These are phyloP conservation scores for Vitis rotundifolia DNA, from an alignment of 164 flowering plant genomes.

Conservation along the genomic window DNA sequence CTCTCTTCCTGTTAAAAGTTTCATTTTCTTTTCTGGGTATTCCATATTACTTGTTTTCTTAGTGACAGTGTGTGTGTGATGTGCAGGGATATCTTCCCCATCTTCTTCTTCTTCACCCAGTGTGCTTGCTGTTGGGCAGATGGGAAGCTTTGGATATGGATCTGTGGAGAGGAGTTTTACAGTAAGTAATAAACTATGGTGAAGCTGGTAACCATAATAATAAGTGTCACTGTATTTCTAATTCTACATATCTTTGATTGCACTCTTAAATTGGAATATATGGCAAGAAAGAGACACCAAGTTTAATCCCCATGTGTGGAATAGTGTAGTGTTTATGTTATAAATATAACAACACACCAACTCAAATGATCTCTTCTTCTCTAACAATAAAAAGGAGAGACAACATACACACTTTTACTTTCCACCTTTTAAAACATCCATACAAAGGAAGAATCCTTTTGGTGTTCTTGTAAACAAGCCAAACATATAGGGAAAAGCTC, in stretches of 20 bases:
- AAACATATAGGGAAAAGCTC: no score
- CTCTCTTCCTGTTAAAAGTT: no score
- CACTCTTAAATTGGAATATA: not conserved
- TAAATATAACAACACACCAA: not conserved
- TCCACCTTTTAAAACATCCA: slow-evolving; percentile 2
- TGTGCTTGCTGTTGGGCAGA: slow-evolving; percentile 44
- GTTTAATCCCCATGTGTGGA: not conserved
- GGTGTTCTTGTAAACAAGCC: not conserved
- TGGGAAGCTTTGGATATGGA: slow-evolving; percentile 60
- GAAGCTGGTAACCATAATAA: not conserved
- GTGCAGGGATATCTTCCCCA: slow-evolving; percentile 37
- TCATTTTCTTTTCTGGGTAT: not conserved
- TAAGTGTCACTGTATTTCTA: not conserved
- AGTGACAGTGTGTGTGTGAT: slow-evolving; percentile 2
- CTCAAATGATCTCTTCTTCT: not conserved
- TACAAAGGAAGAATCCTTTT: not conserved
- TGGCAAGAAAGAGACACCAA: not conserved
- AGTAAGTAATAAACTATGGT: slow-evolving; percentile 40
- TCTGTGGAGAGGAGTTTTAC: slow-evolving; percentile 72
- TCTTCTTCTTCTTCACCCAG: slow-evolving; percentile 39
- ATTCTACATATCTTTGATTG: not conserved
- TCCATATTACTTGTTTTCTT: not conserved
- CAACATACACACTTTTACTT: not conserved
- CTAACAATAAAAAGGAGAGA: not conserved
- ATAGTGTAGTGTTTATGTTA: not conserved